phyloP scores from a whole-genome alignment of 75 land plant genomes.

The Pseudotsuga menziesii region DNA sequence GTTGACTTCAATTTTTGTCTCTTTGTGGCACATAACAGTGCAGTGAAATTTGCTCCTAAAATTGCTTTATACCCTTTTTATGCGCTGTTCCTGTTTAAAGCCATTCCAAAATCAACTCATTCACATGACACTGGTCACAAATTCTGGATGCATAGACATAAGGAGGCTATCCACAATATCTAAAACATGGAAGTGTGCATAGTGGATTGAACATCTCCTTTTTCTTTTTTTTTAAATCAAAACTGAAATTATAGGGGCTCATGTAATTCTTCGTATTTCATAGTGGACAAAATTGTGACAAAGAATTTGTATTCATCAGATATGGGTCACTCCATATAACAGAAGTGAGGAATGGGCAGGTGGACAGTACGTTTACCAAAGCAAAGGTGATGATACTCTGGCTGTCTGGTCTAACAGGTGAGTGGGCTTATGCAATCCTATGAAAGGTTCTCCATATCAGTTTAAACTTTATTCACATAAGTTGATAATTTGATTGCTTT shows the following conservation, averaged over 20 bases:
- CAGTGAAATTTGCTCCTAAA: background rate
- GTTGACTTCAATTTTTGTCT: background rate
- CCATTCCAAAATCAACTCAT: background rate
- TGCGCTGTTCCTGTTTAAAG: background rate
- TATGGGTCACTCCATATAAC: conserved; percentile 87
- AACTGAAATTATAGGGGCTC: background rate
- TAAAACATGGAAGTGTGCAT: background rate
- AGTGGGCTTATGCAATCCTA: background rate
- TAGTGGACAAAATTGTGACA: background rate
- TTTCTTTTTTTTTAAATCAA: background rate
- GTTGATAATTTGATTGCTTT: background rate
- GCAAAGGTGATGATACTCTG: conserved; percentile 84
- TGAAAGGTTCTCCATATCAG: background rate
- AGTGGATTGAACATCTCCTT: background rate
- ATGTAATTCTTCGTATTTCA: background rate
- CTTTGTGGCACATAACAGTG: background rate
- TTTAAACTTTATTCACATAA: background rate
- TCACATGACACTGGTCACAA: background rate
- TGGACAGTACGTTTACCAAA: conserved; percentile 65
- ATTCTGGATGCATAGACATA: background rate
- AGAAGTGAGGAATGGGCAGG: conserved; percentile 81
- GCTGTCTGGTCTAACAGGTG: conserved; percentile 82
- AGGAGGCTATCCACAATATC: background rate
- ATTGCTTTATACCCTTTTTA: background rate
- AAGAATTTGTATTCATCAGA: conserved; percentile 24